Percentiles rank a stretch among this genome's conserved stretches.
These are phyloP conservation scores for Lachnellula suecica DNA, from an alignment of 2,329 filamentous ascomycete genomes.

Conservation along the genomic window DNA sequence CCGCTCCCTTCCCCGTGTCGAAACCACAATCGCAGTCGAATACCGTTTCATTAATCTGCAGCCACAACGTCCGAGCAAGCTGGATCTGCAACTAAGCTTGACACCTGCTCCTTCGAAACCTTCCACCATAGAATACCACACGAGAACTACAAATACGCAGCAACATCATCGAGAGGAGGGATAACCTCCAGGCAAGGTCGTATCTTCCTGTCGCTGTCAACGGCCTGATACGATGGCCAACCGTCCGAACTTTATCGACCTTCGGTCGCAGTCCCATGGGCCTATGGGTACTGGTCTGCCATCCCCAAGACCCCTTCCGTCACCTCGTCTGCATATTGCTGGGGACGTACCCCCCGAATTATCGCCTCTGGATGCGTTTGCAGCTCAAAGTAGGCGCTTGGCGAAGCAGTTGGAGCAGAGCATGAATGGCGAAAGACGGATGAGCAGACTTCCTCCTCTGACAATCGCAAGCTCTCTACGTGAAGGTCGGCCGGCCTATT, in stretches of 20 bases:
- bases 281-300: conserved; percentile 20
- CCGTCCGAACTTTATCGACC: conserved; percentile 32
- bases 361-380: conserved; percentile 93
- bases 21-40: not conserved
- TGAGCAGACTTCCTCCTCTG: conserved; percentile 83
- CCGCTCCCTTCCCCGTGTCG: not conserved
- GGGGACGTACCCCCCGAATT: conserved; percentile 85
- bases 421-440: conserved; percentile 68
- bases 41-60: conserved; percentile 5
- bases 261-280: conserved; percentile 31
- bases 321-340: conserved; percentile 74
- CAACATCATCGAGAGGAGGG: conserved; percentile 2
- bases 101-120: conserved; percentile 2
- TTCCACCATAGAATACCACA: not conserved
- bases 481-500: conserved; percentile 77
- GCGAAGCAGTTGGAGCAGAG: conserved; percentile 84
- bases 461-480: conserved; percentile 80
- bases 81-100: conserved; percentile 2
- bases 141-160: not conserved
- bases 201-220: not conserved
- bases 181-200: not conserved
- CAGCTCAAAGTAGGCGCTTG: conserved; percentile 83
- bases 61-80: conserved; percentile 13
- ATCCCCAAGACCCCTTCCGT: conserved; percentile 37
- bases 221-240: conserved; percentile 25